Percentiles rank a stretch among this genome's conserved stretches.
Evolutionary conservation across 805 yeast species (phyloP).

Genomic region (Candida patagonica): DNA sequence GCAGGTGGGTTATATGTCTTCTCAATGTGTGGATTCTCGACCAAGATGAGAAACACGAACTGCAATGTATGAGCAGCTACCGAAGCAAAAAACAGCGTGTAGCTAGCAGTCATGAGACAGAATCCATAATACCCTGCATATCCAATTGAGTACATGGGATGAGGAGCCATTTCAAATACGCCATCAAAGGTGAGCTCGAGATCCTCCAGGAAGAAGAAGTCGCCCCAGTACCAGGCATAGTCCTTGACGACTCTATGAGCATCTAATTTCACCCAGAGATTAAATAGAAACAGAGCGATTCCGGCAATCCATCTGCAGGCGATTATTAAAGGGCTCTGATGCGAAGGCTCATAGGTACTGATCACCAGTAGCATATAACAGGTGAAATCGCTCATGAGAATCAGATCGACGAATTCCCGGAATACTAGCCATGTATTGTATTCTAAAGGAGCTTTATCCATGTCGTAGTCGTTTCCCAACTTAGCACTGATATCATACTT

Average conservation of each 20-base stretch:
- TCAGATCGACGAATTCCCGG: constrained; percentile 70
- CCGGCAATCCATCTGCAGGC: constrained; percentile 51
- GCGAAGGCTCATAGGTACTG: constrained; percentile 32
- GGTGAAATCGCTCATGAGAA: constrained; percentile 76
- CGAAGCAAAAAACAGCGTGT: constrained; percentile 59
- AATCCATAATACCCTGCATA: constrained; percentile 82
- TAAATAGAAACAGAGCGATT: constrained; percentile 52
- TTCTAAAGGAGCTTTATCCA: constrained; percentile 49
- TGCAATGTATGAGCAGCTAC: constrained; percentile 69
- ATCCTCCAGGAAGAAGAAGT: constrained; percentile 72
- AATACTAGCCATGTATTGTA: constrained; percentile 77
- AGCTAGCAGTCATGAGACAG: constrained; percentile 66
- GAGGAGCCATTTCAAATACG: constrained; percentile 82
- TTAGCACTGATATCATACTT: constrained; percentile 39
- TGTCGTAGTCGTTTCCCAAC: constrained; percentile 31
- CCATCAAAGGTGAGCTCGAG: constrained; percentile 74
- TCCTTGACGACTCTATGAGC: constrained; percentile 85
- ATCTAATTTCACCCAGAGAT: constrained; percentile 76
- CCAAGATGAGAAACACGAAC: constrained; percentile 61
- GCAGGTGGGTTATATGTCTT: constrained; percentile 43
- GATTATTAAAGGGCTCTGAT: constrained; percentile 37
- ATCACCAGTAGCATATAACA: constrained; percentile 59
- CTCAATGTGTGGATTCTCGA: constrained; percentile 82
- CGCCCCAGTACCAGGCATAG: constrained; percentile 95
- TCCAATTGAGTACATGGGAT: constrained; percentile 88